Percentiles rank a stretch among this genome's conserved stretches.
Evolutionary conservation across 129 eudicot species (phyloP).

Genomic region (Calendula officinalis): DNA sequence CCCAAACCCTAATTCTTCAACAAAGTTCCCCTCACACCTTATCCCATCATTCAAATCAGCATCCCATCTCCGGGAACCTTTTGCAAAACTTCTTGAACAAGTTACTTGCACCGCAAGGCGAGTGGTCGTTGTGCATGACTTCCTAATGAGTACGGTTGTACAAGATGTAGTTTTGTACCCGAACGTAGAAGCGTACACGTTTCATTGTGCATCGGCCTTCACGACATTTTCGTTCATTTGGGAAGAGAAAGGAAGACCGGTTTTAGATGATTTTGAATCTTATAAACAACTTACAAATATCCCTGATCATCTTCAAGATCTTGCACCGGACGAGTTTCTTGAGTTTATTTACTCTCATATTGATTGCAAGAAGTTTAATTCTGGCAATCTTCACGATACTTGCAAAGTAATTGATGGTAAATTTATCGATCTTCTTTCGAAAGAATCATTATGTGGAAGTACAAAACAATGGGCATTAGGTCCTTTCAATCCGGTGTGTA

Average conservation of each 20-base stretch:
- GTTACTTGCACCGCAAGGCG: slow-evolving; percentile 10
- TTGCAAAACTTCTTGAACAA: slow-evolving; percentile 21
- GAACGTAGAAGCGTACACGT: slow-evolving; percentile 43
- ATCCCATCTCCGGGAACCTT: slow-evolving; percentile 37
- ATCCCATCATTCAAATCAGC: slow-evolving; percentile 37
- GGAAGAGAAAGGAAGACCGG: slow-evolving; percentile 43
- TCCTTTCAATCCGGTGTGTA: slow-evolving; percentile 38
- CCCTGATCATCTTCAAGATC: slow-evolving; percentile 27
- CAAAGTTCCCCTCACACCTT: slow-evolving; percentile 46
- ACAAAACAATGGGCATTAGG: slow-evolving; percentile 52
- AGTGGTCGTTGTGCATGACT: slow-evolving; percentile 46
- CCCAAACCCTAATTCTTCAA: slow-evolving; percentile 37
- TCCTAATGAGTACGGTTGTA: slow-evolving; percentile 36
- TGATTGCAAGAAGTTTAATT: slow-evolving; percentile 7
- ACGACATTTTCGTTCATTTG: slow-evolving; percentile 22
- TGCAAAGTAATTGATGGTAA: slow-evolving; percentile 49
- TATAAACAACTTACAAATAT: slow-evolving; percentile 12
- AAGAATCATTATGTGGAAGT: slow-evolving; percentile 17
- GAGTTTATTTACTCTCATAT: slow-evolving; percentile 7
- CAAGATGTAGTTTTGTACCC: slow-evolving; percentile 33
- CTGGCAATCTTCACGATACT: slow-evolving; percentile 51
- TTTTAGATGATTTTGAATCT: slow-evolving; percentile 22
- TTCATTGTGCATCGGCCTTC: slow-evolving; percentile 40
- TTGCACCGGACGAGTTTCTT: slow-evolving; percentile 24
- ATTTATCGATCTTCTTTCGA: slow-evolving; percentile 29